These are phyloP conservation scores for Salvia sclarea DNA, from an alignment of 305 asterid species.

Conservation along the genomic window DNA sequence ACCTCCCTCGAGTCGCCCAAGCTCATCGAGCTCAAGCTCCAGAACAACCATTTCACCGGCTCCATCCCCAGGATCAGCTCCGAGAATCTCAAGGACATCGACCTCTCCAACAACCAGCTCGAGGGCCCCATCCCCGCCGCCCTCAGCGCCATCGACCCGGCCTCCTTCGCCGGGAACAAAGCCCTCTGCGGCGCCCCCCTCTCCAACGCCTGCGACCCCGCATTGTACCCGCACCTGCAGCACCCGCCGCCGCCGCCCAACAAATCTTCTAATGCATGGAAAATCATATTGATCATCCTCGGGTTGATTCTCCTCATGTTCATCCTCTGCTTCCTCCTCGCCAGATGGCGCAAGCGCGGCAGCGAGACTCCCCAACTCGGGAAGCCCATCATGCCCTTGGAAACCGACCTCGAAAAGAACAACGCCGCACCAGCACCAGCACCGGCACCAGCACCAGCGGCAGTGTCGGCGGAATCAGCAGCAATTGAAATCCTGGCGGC, in stretches of 20 bases:
- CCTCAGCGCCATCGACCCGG: conserved; percentile 47
- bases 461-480: neutral
- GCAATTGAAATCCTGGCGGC: neutral
- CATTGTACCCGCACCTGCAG: neutral
- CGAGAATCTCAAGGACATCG: conserved; percentile 44
- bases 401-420: neutral
- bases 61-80: conserved; percentile 52
- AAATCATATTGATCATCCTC: conserved; percentile 23
- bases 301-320: conserved; percentile 37
- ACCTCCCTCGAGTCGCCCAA: conserved; percentile 62
- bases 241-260: neutral
- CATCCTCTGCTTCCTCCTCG: conserved; percentile 24
- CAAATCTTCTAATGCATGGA: conserved; percentile 10
- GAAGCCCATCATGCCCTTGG: neutral
- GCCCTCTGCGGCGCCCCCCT: conserved; percentile 68
- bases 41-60: conserved; percentile 69
- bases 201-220: conserved; percentile 38
- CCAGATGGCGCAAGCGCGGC: conserved; percentile 19
- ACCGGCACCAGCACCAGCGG: neutral
- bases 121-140: conserved; percentile 68
- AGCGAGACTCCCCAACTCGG: conserved; percentile 40
- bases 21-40: conserved; percentile 64
- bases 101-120: conserved; percentile 72
- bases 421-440: neutral
- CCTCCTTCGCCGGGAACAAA: conserved; percentile 65